Evolutionary conservation across 2,329 filamentous ascomycete genomes (phyloP).

Genomic region (Leptosphaerulina australis): DNA sequence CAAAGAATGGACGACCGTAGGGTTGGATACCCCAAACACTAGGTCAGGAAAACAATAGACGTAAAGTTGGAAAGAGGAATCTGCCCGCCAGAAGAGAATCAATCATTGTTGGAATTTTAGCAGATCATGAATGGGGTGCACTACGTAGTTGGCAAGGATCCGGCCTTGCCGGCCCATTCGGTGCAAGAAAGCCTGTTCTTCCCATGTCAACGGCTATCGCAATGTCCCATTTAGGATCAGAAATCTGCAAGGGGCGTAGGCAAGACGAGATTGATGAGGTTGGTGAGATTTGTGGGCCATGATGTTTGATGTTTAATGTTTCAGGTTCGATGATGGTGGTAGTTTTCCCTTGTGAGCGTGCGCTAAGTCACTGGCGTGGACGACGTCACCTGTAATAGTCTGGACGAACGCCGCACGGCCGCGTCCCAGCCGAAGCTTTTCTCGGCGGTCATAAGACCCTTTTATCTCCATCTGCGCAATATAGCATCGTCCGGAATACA

Average conservation of each 20-base stretch:
- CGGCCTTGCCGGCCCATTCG: slow-evolving; percentile 15
- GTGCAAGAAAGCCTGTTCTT: slow-evolving; percentile 21
- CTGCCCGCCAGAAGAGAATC: background rate
- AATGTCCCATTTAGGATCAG: slow-evolving; percentile 2
- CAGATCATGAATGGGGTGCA: slow-evolving; percentile 1
- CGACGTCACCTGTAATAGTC: background rate
- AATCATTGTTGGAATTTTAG: slow-evolving; percentile 9
- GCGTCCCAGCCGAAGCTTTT: slow-evolving; percentile 4
- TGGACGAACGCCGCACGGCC: slow-evolving; percentile 17
- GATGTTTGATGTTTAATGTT: slow-evolving; percentile 10
- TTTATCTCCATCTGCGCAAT: slow-evolving; percentile 6
- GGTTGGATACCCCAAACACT: slow-evolving; percentile 13
- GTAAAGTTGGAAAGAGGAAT: slow-evolving; percentile 11
- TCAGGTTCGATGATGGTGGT: no score
- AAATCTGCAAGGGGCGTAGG: slow-evolving; percentile 8
- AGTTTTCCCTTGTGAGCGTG: no score
- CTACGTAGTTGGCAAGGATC: slow-evolving; percentile 22
- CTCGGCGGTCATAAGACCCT: background rate
- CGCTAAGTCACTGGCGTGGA: slow-evolving; percentile 3
- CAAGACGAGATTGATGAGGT: slow-evolving; percentile 7
- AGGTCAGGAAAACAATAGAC: slow-evolving; percentile 15
- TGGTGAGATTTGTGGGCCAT: background rate
- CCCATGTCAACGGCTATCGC: slow-evolving; percentile 22
- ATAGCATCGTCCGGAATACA: background rate
- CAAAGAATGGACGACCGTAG: slow-evolving; percentile 18